phyloP scores from a whole-genome alignment of 1,284 basidiomycete genomes.

The Malassezia globosa region DNA sequence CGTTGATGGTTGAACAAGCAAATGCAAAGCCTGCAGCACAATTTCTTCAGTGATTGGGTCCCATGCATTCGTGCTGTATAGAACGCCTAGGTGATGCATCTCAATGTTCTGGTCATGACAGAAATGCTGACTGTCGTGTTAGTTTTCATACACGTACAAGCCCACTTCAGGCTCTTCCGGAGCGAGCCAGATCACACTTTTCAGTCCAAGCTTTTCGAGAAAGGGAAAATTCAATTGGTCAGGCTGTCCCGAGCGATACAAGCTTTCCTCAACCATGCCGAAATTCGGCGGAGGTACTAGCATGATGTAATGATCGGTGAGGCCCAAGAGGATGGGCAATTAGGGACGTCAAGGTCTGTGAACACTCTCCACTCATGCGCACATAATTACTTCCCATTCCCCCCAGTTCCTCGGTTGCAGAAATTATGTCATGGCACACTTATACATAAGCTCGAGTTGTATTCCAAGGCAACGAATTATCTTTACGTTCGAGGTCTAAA shows the following conservation, averaged over 20 bases:
- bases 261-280: constrained; percentile 52
- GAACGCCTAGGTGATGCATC: constrained; percentile 48
- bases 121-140: constrained; percentile 24
- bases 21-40: constrained; percentile 51
- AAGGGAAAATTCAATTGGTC: constrained; percentile 53
- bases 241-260: constrained; percentile 52
- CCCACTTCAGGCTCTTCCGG: constrained; percentile 52
- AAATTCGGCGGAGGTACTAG: constrained; percentile 52
- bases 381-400: no score
- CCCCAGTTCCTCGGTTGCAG: no score
- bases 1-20: constrained; percentile 50
- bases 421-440: no score
- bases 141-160: constrained; percentile 46
- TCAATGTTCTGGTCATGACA: constrained; percentile 43
- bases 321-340: no score
- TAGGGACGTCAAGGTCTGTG: no score
- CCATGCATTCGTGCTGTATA: constrained; percentile 48
- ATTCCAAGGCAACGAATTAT: no score
- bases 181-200: constrained; percentile 52
- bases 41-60: constrained; percentile 51
- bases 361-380: no score
- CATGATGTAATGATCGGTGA: constrained; percentile 22
- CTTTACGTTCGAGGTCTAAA: no score
- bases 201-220: constrained; percentile 51
- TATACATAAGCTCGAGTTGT: no score